phyloP scores from a whole-genome alignment of 768 basidiomycete genomes.

The Sporobolomyces phaffii region DNA sequence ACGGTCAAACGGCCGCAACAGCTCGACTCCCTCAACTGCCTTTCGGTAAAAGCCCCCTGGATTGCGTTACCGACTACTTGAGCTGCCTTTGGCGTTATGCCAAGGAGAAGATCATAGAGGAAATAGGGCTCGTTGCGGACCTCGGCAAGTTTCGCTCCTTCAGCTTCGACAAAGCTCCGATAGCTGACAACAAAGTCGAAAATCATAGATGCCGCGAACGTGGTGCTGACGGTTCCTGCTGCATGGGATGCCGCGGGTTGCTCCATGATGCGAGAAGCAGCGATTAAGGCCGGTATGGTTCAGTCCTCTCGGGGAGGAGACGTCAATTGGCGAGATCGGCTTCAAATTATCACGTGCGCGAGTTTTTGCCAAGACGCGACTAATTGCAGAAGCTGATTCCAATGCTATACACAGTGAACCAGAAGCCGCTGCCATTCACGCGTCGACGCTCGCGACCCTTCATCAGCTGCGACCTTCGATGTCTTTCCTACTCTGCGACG shows the following conservation, averaged over 20 bases:
- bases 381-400: too few relatives aligned
- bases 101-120: constrained; percentile 75
- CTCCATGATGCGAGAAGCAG: constrained; percentile 77
- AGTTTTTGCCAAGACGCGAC: too few relatives aligned
- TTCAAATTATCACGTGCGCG: constrained; percentile 68
- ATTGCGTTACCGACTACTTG: constrained; percentile 77
- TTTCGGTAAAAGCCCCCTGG: constrained; percentile 69
- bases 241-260: constrained; percentile 88
- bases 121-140: constrained; percentile 82
- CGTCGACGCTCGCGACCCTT: constrained; percentile 69
- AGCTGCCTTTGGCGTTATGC: constrained; percentile 79
- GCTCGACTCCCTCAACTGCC: constrained; percentile 65
- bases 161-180: too few relatives aligned
- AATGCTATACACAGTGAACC: constrained; percentile 51
- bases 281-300: constrained; percentile 72
- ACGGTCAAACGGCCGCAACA: constrained; percentile 6
- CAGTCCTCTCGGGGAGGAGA: constrained; percentile 68
- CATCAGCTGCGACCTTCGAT: constrained; percentile 72
- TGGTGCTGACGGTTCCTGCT: constrained; percentile 79
- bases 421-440: constrained; percentile 88
- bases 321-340: constrained; percentile 67
- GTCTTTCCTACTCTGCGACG: constrained; percentile 84
- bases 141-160: too few relatives aligned
- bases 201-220: constrained; percentile 73
- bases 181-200: too few relatives aligned